A percentile compares a stretch with the other conserved stretches of the same genome.
phyloP scores from a whole-genome alignment of 2,329 filamentous ascomycete genomes.

The Neofusicoccum kwambonambiense region DNA sequence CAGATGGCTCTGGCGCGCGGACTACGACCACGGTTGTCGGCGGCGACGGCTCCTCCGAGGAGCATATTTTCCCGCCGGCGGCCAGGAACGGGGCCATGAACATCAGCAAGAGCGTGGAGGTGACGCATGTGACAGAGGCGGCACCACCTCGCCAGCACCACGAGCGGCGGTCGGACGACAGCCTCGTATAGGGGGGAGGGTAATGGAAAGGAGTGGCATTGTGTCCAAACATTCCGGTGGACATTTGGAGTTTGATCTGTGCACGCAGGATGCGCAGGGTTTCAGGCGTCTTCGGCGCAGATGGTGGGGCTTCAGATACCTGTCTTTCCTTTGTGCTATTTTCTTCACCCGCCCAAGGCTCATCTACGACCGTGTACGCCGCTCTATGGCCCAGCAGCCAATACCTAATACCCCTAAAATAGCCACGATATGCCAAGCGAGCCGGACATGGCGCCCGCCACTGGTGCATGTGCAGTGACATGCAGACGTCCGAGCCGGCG shows the following conservation, averaged over 20 bases:
- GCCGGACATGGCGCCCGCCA: neutral
- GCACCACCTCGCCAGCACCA: neutral
- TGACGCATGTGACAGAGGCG: conserved; percentile 13
- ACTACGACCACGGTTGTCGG: conserved; percentile 16
- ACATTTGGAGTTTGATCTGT: conserved; percentile 1
- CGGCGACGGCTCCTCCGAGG: conserved; percentile 7
- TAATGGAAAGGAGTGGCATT: neutral
- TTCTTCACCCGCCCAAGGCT: neutral
- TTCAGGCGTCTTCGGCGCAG: conserved; percentile 14
- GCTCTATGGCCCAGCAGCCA: neutral
- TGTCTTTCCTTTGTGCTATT: conserved; percentile 11
- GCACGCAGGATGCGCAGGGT: neutral
- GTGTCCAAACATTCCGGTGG: neutral
- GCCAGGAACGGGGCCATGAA: conserved; percentile 5
- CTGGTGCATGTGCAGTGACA: neutral
- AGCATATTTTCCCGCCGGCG: neutral
- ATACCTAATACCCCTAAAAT: conserved; percentile 9
- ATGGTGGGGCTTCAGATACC: conserved; percentile 8
- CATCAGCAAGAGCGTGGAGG: conserved; percentile 17
- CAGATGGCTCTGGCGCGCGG: conserved; percentile 15
- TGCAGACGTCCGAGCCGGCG: neutral
- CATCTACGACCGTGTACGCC: conserved; percentile 7
- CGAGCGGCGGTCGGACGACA: conserved; percentile 2
- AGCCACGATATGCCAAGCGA: neutral
- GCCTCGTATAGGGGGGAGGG: neutral